These are phyloP conservation scores for Peronospora farinosa DNA, from an alignment of 352 stramenopile genomes.

Conservation along the genomic window DNA sequence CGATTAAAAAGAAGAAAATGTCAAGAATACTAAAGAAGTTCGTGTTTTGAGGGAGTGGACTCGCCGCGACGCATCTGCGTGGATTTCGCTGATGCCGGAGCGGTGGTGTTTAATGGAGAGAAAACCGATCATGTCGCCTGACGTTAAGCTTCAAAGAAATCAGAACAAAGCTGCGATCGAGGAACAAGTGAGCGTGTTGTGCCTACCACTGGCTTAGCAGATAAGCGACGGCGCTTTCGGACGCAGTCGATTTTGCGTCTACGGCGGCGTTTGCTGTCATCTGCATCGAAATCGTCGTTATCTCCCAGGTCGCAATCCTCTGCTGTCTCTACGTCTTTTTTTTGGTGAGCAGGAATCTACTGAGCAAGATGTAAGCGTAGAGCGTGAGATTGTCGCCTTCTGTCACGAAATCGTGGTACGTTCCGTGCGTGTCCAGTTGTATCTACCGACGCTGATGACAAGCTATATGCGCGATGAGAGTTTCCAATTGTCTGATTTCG, in stretches of 20 bases:
- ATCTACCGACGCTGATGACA: conserved; percentile 48
- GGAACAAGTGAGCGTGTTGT: conserved; percentile 36
- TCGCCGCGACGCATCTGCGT: conserved; percentile 46
- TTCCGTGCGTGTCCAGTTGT: conserved; percentile 37
- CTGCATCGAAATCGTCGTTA: conserved; percentile 28
- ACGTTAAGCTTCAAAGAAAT: conserved; percentile 3
- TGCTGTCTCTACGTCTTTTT: conserved; percentile 22
- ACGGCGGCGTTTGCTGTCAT: conserved; percentile 29
- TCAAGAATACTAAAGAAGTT: conserved; percentile 11
- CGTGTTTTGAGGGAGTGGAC: conserved; percentile 48
- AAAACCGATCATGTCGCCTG: not conserved
- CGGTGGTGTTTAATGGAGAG: conserved; percentile 33
- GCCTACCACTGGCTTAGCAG: conserved; percentile 50
- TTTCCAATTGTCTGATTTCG: conserved; percentile 63
- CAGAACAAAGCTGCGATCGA: conserved; percentile 35
- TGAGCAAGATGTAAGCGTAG: conserved; percentile 29
- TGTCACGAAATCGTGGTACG: conserved; percentile 46
- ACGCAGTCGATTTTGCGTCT: conserved; percentile 35
- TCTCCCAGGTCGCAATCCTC: conserved; percentile 21
- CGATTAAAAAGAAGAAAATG: conserved; percentile 4
- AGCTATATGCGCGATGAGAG: conserved; percentile 38
- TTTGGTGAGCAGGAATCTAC: conserved; percentile 9
- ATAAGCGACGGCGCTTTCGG: conserved; percentile 42
- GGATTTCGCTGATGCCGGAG: conserved; percentile 42
- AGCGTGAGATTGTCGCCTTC: conserved; percentile 48